Percentiles rank a stretch among this genome's conserved stretches.
phyloP scores from a whole-genome alignment of 2,329 filamentous ascomycete species.

The Fusarium paranaense region DNA sequence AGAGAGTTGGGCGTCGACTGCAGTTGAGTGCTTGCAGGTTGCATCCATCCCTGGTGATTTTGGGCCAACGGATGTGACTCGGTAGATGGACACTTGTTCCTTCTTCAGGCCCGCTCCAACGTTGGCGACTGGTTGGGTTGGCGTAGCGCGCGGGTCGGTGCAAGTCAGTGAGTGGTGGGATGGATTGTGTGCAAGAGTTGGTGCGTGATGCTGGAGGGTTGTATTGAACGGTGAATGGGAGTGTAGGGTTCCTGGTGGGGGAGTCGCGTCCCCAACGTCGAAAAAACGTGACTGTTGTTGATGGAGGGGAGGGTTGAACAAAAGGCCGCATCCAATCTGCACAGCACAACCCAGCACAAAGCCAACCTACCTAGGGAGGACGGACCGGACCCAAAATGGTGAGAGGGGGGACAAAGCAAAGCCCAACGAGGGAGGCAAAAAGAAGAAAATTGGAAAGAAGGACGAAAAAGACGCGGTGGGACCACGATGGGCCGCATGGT shows the following conservation, averaged over 20 bases:
- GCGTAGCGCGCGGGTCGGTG: slow-evolving; percentile 41
- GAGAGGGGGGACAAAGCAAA: slow-evolving; percentile 8
- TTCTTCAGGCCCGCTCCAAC: neutral
- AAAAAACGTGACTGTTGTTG: slow-evolving; percentile 13
- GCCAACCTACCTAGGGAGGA: slow-evolving; percentile 2
- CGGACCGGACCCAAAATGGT: neutral
- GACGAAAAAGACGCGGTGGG: slow-evolving; percentile 13
- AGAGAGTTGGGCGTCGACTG: slow-evolving; percentile 18
- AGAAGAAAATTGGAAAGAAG: slow-evolving; percentile 20
- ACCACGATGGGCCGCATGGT: slow-evolving; percentile 7
- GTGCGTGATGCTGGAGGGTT: slow-evolving; percentile 28
- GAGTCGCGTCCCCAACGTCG: slow-evolving; percentile 15
- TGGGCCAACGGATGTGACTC: slow-evolving; percentile 19
- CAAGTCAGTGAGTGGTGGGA: slow-evolving; percentile 25
- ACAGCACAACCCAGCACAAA: neutral
- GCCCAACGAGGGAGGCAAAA: neutral
- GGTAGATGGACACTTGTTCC: slow-evolving; percentile 25
- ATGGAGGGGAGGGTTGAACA: slow-evolving; percentile 18
- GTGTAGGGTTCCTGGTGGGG: slow-evolving; percentile 20
- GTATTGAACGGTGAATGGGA: slow-evolving; percentile 29
- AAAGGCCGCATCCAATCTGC: slow-evolving; percentile 29
- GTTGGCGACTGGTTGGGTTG: slow-evolving; percentile 12
- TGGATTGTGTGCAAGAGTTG: neutral
- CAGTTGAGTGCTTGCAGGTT: slow-evolving; percentile 37
- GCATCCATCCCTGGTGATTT: slow-evolving; percentile 29